Evolutionary conservation across 2,329 filamentous ascomycete genomes (phyloP).

Genomic region (Ceratocystis destructans): DNA sequence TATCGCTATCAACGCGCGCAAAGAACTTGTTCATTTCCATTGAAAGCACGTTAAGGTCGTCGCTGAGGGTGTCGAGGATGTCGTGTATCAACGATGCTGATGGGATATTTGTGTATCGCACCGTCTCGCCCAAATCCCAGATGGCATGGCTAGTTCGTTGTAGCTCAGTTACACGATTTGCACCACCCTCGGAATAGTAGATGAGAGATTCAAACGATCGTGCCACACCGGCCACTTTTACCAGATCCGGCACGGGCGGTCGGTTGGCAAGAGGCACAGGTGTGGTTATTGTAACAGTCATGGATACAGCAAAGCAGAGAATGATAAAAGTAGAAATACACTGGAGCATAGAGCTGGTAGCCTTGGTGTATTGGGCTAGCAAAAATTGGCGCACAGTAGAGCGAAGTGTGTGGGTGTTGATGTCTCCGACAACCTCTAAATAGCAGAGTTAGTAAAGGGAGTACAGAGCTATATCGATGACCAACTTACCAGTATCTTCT

Average conservation of each 20-base stretch:
- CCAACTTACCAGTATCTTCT: neutral
- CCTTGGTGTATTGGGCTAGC: constrained; percentile 42
- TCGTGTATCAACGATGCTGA: constrained; percentile 74
- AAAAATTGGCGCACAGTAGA: constrained; percentile 31
- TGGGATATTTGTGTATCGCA: constrained; percentile 80
- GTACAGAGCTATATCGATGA: neutral
- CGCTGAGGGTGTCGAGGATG: constrained; percentile 72
- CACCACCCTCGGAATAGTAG: constrained; percentile 83
- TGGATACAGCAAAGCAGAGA: constrained; percentile 49
- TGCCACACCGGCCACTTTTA: constrained; percentile 80
- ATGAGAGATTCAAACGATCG: constrained; percentile 89
- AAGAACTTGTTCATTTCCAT: constrained; percentile 85
- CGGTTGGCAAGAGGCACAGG: constrained; percentile 41
- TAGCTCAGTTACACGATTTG: constrained; percentile 71
- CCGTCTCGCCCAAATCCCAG: constrained; percentile 86
- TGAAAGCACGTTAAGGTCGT: constrained; percentile 70
- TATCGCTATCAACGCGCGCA: constrained; percentile 80
- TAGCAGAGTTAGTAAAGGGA: neutral
- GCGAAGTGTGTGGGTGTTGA: neutral
- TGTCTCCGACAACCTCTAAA: neutral
- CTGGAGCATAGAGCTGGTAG: constrained; percentile 58
- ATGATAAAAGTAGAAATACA: constrained; percentile 48
- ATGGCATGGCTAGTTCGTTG: constrained; percentile 87
- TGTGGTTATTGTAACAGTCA: constrained; percentile 52
- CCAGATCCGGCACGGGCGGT: constrained; percentile 60